Conservation (phyloP, 2,329 filamentous ascomycete species). For the Aspergillus calidoustus region DNA sequence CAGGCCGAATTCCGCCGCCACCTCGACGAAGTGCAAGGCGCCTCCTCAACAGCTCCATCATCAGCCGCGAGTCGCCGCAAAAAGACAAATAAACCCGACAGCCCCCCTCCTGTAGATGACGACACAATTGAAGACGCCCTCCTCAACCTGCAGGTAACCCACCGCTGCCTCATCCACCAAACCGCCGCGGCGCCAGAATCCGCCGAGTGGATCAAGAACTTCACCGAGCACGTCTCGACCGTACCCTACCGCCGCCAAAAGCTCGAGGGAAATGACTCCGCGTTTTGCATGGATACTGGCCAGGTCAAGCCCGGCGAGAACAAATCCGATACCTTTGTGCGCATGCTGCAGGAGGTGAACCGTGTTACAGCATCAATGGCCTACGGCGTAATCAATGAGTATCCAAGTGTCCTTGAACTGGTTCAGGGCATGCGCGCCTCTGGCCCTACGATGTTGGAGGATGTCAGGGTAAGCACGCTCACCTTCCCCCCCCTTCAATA, state of each 20-base stretch:
- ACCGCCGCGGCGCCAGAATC: constrained; percentile 65
- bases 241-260: constrained; percentile 67
- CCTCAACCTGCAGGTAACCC: constrained; percentile 69
- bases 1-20: constrained; percentile 64
- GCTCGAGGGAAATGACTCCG: constrained; percentile 53
- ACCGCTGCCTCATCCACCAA: constrained; percentile 72
- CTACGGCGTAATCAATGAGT: constrained; percentile 68
- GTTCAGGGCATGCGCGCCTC: constrained; percentile 61
- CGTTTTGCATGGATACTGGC: constrained; percentile 79
- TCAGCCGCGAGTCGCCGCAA: constrained; percentile 28
- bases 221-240: constrained; percentile 79
- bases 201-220: constrained; percentile 72
- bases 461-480: constrained; percentile 51
- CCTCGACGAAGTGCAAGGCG: constrained; percentile 40
- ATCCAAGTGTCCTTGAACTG: constrained; percentile 61
- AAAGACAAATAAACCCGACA: constrained; percentile 47
- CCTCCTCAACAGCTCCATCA: constrained; percentile 22
- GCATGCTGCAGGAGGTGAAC: constrained; percentile 76
- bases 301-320: constrained; percentile 74
- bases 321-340: constrained; percentile 68
- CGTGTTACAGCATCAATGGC: constrained; percentile 75
- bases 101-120: constrained; percentile 61
- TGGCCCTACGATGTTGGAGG: constrained; percentile 67
- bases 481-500: constrained; percentile 17
- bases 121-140: constrained; percentile 73